Conservation (phyloP, 176 grass and related monocot genomes). For the Guadua angustifolia region DNA sequence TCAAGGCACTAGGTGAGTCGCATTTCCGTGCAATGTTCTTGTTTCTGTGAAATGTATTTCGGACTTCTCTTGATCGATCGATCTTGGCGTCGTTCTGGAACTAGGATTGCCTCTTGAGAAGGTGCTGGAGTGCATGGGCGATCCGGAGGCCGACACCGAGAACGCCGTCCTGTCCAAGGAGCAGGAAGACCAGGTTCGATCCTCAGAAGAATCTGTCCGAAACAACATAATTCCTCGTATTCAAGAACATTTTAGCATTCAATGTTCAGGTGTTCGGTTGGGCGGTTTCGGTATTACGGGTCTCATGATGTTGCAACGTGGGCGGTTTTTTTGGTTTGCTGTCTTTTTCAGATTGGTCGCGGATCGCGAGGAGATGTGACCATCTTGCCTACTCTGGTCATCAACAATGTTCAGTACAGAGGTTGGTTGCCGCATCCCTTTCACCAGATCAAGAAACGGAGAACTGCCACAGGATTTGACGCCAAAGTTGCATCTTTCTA, state of each 20-base stretch:
- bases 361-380: constrained; percentile 85
- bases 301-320: neutral
- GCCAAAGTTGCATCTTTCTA: neutral
- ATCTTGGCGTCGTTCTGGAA: neutral
- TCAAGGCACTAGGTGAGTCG: constrained; percentile 52
- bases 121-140: constrained; percentile 88
- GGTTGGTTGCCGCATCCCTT: constrained; percentile 45
- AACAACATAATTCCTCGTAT: neutral
- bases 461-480: neutral
- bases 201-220: neutral
- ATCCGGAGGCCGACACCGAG: constrained; percentile 85
- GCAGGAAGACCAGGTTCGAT: constrained; percentile 74
- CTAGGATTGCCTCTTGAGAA: constrained; percentile 42
- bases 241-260: neutral
- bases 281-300: neutral
- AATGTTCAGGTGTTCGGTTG: neutral
- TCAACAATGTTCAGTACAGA: constrained; percentile 98
- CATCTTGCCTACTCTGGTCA: constrained; percentile 85
- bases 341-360: constrained; percentile 60
- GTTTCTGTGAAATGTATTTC: neutral
- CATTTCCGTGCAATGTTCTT: neutral
- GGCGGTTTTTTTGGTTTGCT: neutral
- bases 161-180: constrained; percentile 83
- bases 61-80: neutral
- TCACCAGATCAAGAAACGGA: neutral